These are phyloP conservation scores for Solanum pennellii DNA, from an alignment of 257 asterid genomes.

Conservation along the genomic window DNA sequence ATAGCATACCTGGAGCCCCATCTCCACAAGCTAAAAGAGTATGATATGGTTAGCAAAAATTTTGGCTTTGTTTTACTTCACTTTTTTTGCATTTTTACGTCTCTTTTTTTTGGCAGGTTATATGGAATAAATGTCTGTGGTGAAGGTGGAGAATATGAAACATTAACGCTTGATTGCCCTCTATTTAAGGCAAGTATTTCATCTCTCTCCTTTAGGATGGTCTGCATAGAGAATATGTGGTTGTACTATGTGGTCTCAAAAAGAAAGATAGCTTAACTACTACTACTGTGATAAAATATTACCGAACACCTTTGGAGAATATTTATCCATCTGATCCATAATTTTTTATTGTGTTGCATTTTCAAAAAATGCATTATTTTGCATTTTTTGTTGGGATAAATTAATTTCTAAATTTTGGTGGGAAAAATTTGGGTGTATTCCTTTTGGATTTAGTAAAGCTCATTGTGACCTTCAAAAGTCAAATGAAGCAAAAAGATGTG, in stretches of 20 bases:
- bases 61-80: neutral
- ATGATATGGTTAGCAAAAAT: slow-evolving; percentile 18
- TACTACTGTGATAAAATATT: neutral
- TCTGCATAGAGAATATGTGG: neutral
- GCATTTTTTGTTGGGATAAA: neutral
- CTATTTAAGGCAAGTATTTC: slow-evolving; percentile 60
- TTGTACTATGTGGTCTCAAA: neutral
- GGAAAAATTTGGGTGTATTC: neutral
- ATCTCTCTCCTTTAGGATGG: neutral
- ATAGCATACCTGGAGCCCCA: slow-evolving; percentile 44
- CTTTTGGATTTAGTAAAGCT: neutral
- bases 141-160: slow-evolving; percentile 99
- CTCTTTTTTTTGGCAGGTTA: slow-evolving; percentile 34
- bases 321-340: neutral
- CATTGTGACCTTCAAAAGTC: neutral
- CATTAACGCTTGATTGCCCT: slow-evolving; percentile 95
- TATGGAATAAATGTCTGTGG: slow-evolving; percentile 94
- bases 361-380: neutral
- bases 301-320: neutral
- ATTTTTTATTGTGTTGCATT: neutral
- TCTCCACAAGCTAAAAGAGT: slow-evolving; percentile 91
- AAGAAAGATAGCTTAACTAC: neutral
- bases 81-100: slow-evolving; percentile 6
- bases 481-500: neutral
- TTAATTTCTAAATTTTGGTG: neutral